phyloP scores from a whole-genome alignment of 106 monocot genomes.

The Platanthera guangdongensis region DNA sequence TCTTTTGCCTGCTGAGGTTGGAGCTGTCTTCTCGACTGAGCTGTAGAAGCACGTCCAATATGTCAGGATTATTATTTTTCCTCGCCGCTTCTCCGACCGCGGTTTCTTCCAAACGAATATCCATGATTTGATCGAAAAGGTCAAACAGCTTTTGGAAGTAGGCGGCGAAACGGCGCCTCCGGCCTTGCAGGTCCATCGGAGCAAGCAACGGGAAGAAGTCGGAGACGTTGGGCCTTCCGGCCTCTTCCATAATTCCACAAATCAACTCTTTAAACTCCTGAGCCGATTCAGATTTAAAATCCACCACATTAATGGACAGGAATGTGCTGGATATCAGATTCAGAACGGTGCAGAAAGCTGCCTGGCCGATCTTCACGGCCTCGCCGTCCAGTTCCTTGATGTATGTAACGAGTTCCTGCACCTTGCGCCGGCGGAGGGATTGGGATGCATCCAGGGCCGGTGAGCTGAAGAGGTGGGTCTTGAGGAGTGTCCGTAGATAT shows the following conservation, averaged over 20 bases:
- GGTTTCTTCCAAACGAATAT: neutral
- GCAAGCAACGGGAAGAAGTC: constrained; percentile 15
- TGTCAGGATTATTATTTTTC: constrained; percentile 2
- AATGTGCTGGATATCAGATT: constrained; percentile 19
- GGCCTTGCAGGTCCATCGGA: constrained; percentile 12
- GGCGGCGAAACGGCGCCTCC: neutral
- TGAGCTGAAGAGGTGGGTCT: neutral
- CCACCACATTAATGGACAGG: constrained; percentile 15
- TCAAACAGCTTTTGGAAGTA: neutral
- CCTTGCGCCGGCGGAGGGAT: neutral
- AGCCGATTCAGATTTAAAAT: constrained; percentile 4
- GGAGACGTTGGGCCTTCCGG: constrained; percentile 4
- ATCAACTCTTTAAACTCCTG: constrained; percentile 13
- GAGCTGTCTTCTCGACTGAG: neutral
- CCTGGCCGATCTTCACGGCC: constrained; percentile 5
- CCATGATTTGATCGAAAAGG: constrained; percentile 21
- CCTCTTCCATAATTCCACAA: constrained; percentile 10
- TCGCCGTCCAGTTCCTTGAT: neutral
- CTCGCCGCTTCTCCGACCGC: neutral
- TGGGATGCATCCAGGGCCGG: neutral
- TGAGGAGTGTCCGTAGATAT: neutral
- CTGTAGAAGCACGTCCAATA: constrained; percentile 24
- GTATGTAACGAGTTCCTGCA: constrained; percentile 1
- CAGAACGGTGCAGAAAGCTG: constrained; percentile 11
- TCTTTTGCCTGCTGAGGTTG: neutral